Evolutionary conservation across 768 basidiomycete species (phyloP), one percentile per base, ranked within the genome.

Genomic region (Filobasidium wieringae): DNA sequence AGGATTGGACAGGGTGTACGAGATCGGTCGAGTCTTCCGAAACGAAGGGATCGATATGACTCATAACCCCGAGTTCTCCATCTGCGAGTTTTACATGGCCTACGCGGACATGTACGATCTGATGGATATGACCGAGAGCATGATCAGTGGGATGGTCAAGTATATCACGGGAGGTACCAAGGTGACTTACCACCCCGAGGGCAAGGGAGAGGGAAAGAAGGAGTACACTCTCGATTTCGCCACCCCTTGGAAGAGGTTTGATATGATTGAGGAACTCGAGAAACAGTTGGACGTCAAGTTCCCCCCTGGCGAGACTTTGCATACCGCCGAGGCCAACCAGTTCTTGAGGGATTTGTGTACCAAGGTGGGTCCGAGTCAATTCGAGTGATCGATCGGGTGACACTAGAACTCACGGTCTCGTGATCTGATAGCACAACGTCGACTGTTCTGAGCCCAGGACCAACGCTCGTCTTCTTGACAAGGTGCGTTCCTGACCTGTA

Each of bases 21-120:
- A 99, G 76, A 96, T 99, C 62, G 95, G 93, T 2, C 84, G 93
- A 39, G 91, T 96, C 12, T 99, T 97, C 81, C 80, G 95, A 47
- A 99, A 97, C 75, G 95, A 99, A 73, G 88, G 92, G 30, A 99
- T 99, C 69, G 95, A 99, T 76, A 77, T 99, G 64, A 99, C 95
- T 17, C 95, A 99, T 75, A 99, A 99, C 76, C 95, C 95, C 64
- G 95, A 99, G 74, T 96, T 96, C 78, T 88, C 89, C 5, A 93
- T 96, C 76, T 97, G 93, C 80, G 93, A 99, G 77, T 97, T 99
- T 76, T 99, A 97, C 72, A 97, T 99, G 93, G 93, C 95, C 30
- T 97, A 96, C 67, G 95, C 95, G 58, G 95, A 97, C 74, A 92
- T 93, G 91, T 86, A 88, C 77, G 95, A 97, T 70, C 58, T 97